phyloP scores from a whole-genome alignment of 2,329 filamentous ascomycete species.

The Stemphylium vesicarium region DNA sequence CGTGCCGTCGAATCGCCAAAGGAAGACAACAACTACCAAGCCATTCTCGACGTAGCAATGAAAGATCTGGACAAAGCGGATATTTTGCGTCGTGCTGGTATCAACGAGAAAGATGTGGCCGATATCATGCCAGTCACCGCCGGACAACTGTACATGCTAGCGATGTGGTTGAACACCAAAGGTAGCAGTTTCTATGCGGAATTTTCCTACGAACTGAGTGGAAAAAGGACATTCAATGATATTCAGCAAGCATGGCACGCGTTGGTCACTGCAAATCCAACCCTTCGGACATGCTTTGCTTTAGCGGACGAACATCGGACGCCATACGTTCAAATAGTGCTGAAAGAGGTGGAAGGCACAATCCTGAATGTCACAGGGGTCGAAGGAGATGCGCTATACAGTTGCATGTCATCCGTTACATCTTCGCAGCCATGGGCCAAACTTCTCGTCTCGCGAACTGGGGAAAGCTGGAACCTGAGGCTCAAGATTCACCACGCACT shows the following conservation, averaged over 20 bases:
- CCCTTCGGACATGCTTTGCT: conserved; percentile 73
- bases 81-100: conserved; percentile 51
- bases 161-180: conserved; percentile 71
- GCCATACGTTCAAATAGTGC: conserved; percentile 70
- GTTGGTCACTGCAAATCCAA: conserved; percentile 63
- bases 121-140: conserved; percentile 71
- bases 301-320: conserved; percentile 54
- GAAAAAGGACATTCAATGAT: conserved; percentile 43
- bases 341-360: conserved; percentile 50
- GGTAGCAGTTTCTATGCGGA: conserved; percentile 75
- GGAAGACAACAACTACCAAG: neutral
- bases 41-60: conserved; percentile 35
- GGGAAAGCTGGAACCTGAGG: conserved; percentile 44
- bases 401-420: neutral
- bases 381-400: conserved; percentile 12
- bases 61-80: conserved; percentile 47
- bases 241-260: conserved; percentile 67
- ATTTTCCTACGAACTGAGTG: conserved; percentile 67
- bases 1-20: conserved; percentile 7
- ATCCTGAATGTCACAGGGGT: conserved; percentile 37
- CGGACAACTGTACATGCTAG: conserved; percentile 82
- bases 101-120: conserved; percentile 59
- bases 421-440: conserved; percentile 42
- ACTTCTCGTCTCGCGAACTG: conserved; percentile 45
- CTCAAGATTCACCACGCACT: conserved; percentile 80